Base-by-base conservation (phyloP, 371 early-diverging fungal species). In the Entomophthora muscae region DNA sequence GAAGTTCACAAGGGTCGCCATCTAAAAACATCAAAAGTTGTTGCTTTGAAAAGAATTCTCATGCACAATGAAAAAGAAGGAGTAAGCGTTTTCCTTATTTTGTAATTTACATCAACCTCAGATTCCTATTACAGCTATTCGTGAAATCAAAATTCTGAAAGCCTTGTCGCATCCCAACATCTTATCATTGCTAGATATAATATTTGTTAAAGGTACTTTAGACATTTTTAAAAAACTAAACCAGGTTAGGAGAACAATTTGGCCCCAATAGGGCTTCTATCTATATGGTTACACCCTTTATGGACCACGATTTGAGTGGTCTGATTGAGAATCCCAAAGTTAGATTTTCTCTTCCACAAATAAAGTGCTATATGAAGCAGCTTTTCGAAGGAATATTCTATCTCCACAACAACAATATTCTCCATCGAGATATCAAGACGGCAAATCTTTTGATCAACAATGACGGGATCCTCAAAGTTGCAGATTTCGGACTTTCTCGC, bases 281-380 rank as follows among this genome's bases (percentile, higher is more conserved):
- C 3, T 91, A 89, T 71, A 88, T 98, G 89, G 93, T 92, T 3
- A 90, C 97, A 60, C 93, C 92, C 29, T 98, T 94, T 75, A 88
- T 96, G 89, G 92, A 91, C 59, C 91, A 89, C 66, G 95, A 96
- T 68, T 75, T 96, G 26, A 84, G 89, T 1, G 94, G 93, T 0
- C 72, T 93, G 32, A 72, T 94, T 53, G 83, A 84, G 55, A 85
- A 89, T 66, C 82, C 84, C 1, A 74, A 77, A 54, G 82, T 87
- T 2, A 70, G 73, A 28, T 75, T 90, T 52, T 74, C 79, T 1
- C 75, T 70, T 5, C 79, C 84, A 31, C 89, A 88, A 63, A 82
- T 91, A 59, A 93, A 93, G 65, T 75, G 83, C 67, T 56, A 84
- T 63, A 67, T 86, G 70, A 78, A 83, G 52, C 95, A 95, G 67